Evolutionary conservation across 257 asterid genomes (phyloP).

Genomic region (Buddleja alternifolia): DNA sequence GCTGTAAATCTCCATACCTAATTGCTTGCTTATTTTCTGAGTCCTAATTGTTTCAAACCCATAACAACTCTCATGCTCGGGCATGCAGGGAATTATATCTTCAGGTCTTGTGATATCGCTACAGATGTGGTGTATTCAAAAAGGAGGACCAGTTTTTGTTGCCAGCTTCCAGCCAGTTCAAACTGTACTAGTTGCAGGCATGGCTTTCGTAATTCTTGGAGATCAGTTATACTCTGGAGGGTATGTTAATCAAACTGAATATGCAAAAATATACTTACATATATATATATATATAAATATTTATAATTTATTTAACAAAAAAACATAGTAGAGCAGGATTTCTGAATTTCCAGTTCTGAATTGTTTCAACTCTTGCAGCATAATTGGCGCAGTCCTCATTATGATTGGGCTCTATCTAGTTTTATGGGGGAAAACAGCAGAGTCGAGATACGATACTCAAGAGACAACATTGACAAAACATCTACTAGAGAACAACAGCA

Average conservation of each 20-base stretch:
- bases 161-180: constrained; percentile 93
- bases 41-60: neutral
- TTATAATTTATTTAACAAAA: no score
- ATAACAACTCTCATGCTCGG: no score
- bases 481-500: constrained; percentile 46
- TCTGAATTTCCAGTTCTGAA: neutral
- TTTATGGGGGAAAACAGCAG: constrained; percentile 81
- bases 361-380: constrained; percentile 46
- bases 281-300: no score
- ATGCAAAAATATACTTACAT: no score
- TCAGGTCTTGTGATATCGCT: constrained; percentile 80
- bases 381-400: constrained; percentile 73
- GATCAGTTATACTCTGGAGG: constrained; percentile 79
- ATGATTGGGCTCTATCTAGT: constrained; percentile 75
- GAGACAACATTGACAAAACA: constrained; percentile 55
- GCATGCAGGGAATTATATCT: constrained; percentile 83
- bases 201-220: constrained; percentile 77
- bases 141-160: constrained; percentile 88
- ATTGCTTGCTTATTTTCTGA: neutral
- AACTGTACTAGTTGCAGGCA: constrained; percentile 77
- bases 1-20: constrained; percentile 57
- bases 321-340: neutral
- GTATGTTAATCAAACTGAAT: constrained; percentile 41
- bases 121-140: constrained; percentile 92
- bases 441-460: constrained; percentile 47